Evolutionary conservation across 805 yeast species (phyloP), one percentile per base, ranked within the genome.

Genomic region (Alloascoidea hylecoeti): DNA sequence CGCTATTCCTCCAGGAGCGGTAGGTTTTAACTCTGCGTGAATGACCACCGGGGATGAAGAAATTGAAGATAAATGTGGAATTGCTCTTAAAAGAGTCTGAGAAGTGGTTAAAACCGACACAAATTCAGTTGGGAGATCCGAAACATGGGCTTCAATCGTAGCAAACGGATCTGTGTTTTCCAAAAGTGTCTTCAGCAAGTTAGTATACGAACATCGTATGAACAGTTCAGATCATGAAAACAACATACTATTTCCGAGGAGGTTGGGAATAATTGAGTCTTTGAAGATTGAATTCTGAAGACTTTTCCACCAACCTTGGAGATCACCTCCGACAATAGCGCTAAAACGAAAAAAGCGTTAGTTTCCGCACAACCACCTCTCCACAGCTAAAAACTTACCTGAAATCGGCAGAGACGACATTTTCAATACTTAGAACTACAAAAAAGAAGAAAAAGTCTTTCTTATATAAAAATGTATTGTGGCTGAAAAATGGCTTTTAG

Each of bases 71-170:
- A 85, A 61, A 38, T 65, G 66, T 13, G 94, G 85, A 39, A 85
- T 61, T 41, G 72, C 68, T 33, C 65, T 62, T 43, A 82, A 61
- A 14, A 84, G 52, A 4, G 75, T 63, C 3, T 50, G 38, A 16
- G 83, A 75, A 40, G 66, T 61, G 2, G 80, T 61, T 38, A 70
- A 58, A 16, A 82, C 63, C 2, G 81, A 56, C 9, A 66, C 53
- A 18, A 60, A 40, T 14, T 51, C 49, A 2, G 46, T 51, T 1
- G 37, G 34, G 5, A 43, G 38, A 4, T 43, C 38, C 6, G 43
- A 39, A 30, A 57, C 46, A 35, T 51, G 50, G 28, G 60, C 63
- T 36, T 61, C 58, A 6, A 73, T 59, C 35, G 58, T 50, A 5
- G 61, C 50, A 41, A 72, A 68, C 4, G 80, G 74, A 53, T 77